phyloP scores from a whole-genome alignment of 257 asterid genomes.

The Solanum phureja region DNA sequence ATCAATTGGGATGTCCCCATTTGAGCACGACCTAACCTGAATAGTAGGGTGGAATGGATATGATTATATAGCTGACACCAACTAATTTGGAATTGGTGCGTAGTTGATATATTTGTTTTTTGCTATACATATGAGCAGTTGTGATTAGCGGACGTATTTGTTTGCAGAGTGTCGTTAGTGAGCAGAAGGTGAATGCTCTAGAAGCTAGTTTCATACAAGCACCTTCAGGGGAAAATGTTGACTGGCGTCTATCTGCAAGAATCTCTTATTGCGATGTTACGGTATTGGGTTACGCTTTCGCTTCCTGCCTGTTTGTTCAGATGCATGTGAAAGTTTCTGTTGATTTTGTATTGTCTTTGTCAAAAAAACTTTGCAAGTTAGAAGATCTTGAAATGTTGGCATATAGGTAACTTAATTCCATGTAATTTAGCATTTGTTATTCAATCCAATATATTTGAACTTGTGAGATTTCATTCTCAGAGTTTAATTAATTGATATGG shows the following conservation, averaged over 20 bases:
- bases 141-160: conserved; percentile 9
- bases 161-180: conserved; percentile 84
- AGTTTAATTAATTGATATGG: neutral
- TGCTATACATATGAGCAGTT: neutral
- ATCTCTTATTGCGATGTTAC: conserved; percentile 97
- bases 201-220: conserved; percentile 82
- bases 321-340: neutral
- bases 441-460: neutral
- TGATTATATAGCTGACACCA: neutral
- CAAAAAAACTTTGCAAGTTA: neutral
- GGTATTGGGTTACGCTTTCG: conserved; percentile 26
- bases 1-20: neutral
- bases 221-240: conserved; percentile 91
- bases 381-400: neutral
- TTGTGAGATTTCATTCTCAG: neutral
- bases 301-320: neutral
- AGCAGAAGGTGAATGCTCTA: conserved; percentile 89
- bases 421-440: neutral
- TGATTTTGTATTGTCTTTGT: neutral
- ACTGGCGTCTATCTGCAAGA: conserved; percentile 95
- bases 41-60: neutral
- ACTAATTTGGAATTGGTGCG: neutral
- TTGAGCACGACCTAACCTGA: neutral
- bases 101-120: neutral
- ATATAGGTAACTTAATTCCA: neutral